Percentiles rank a stretch among this genome's conserved stretches.
phyloP scores from a whole-genome alignment of 2,329 filamentous ascomycete genomes.

The Periconia digitata region DNA sequence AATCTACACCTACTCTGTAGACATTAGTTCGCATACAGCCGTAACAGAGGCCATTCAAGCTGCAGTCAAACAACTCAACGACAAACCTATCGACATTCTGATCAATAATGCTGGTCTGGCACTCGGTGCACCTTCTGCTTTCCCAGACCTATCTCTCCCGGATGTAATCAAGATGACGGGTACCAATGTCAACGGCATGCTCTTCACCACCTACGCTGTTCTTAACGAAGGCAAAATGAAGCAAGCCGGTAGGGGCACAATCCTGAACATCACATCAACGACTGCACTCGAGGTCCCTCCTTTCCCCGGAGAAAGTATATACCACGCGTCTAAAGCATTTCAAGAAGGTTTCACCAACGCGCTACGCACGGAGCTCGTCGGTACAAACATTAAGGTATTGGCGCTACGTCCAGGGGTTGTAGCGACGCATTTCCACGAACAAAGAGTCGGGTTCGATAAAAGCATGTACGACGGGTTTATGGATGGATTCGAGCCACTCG shows the following conservation, averaged over 20 bases:
- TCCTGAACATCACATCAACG: constrained; percentile 52
- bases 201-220: constrained; percentile 50
- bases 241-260: constrained; percentile 44
- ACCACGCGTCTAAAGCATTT: constrained; percentile 51
- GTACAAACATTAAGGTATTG: constrained; percentile 46
- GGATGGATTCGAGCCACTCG: constrained; percentile 48
- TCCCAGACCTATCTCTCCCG: constrained; percentile 46
- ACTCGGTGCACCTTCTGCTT: constrained; percentile 48
- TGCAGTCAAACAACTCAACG: constrained; percentile 23
- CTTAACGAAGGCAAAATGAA: constrained; percentile 49
- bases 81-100: constrained; percentile 47
- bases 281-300: constrained; percentile 53
- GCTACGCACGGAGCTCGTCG: constrained; percentile 51
- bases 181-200: constrained; percentile 53
- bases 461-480: constrained; percentile 49
- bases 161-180: constrained; percentile 50
- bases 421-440: constrained; percentile 1
- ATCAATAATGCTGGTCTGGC: constrained; percentile 55
- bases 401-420: neutral
- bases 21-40: constrained; percentile 34
- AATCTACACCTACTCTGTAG: constrained; percentile 34
- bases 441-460: constrained; percentile 45
- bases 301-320: constrained; percentile 53
- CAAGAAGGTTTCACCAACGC: constrained; percentile 55
- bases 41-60: constrained; percentile 28